phyloP scores from a whole-genome alignment of 108 stramenopile species.

The Skeletonema costatum region DNA sequence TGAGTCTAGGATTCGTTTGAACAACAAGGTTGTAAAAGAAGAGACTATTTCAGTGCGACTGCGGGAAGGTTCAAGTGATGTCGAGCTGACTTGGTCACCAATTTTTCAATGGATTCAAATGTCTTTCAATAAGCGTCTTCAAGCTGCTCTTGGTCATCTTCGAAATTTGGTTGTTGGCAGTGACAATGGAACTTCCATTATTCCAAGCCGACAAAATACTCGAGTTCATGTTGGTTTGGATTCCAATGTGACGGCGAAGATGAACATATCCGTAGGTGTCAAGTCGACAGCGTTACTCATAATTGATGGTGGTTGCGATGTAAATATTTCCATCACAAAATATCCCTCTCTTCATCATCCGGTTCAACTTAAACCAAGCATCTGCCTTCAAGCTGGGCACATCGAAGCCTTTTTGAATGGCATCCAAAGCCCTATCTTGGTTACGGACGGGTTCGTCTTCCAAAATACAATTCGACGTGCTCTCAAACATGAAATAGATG shows the following conservation, averaged over 20 bases:
- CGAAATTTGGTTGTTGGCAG: neutral
- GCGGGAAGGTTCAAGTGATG: neutral
- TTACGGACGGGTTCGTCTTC: constrained; percentile 20
- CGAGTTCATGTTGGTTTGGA: constrained; percentile 28
- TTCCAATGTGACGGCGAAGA: constrained; percentile 10
- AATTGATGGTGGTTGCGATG: constrained; percentile 30
- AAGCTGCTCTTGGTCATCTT: constrained; percentile 20
- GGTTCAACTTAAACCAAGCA: constrained; percentile 33
- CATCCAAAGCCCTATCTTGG: constrained; percentile 24
- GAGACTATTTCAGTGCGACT: constrained; percentile 34
- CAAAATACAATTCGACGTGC: constrained; percentile 31
- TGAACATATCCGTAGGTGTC: constrained; percentile 29
- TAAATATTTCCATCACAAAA: constrained; percentile 29
- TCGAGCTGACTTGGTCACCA: constrained; percentile 39
- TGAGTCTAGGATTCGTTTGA: neutral
- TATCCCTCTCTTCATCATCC: constrained; percentile 3
- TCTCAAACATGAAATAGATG: constrained; percentile 25
- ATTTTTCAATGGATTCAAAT: constrained; percentile 37
- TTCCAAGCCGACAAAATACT: constrained; percentile 8
- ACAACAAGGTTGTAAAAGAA: constrained; percentile 5
- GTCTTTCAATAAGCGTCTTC: constrained; percentile 38
- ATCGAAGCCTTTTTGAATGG: constrained; percentile 33
- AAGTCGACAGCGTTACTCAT: constrained; percentile 17
- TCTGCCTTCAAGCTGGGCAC: constrained; percentile 18
- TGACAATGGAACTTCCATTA: neutral